A percentile compares a stretch with the other conserved stretches of the same genome.
Evolutionary conservation across 192 early-diverging fungal genomes (phyloP).

Genomic region (Obelidium mucronatum): DNA sequence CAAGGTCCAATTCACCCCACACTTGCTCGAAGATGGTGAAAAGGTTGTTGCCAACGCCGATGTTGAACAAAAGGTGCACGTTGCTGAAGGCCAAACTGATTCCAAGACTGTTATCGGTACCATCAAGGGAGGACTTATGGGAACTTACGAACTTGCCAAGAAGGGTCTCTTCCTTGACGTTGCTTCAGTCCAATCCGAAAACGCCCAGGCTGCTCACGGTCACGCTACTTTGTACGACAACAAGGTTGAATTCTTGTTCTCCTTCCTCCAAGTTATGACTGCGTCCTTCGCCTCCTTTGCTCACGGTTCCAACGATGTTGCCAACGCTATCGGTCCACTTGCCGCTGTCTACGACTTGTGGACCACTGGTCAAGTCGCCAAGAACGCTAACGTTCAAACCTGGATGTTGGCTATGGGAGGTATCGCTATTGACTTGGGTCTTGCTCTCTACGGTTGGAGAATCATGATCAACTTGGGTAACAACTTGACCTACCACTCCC

Average conservation of each 20-base stretch:
- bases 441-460: conserved; percentile 76
- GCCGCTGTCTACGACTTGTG: conserved; percentile 79
- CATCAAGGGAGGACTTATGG: not conserved
- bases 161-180: conserved; percentile 45
- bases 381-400: conserved; percentile 68
- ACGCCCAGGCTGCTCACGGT: conserved; percentile 61
- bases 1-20: not conserved
- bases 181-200: conserved; percentile 39
- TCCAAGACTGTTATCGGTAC: conserved; percentile 17
- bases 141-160: not conserved
- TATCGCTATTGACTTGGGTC: conserved; percentile 77
- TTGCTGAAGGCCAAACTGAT: conserved; percentile 42
- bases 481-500: conserved; percentile 83
- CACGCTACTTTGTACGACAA: conserved; percentile 73
- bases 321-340: conserved; percentile 85
- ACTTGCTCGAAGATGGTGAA: conserved; percentile 26
- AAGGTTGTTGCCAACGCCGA: conserved; percentile 41
- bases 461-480: conserved; percentile 84
- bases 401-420: conserved; percentile 82
- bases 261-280: conserved; percentile 82
- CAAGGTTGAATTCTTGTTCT: conserved; percentile 82
- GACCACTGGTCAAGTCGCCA: conserved; percentile 55
- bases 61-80: conserved; percentile 34
- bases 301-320: conserved; percentile 87
- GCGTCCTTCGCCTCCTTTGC: conserved; percentile 84